phyloP scores from a whole-genome alignment of 495 filamentous ascomycete genomes.

The Hypoxylon subgilvum region DNA sequence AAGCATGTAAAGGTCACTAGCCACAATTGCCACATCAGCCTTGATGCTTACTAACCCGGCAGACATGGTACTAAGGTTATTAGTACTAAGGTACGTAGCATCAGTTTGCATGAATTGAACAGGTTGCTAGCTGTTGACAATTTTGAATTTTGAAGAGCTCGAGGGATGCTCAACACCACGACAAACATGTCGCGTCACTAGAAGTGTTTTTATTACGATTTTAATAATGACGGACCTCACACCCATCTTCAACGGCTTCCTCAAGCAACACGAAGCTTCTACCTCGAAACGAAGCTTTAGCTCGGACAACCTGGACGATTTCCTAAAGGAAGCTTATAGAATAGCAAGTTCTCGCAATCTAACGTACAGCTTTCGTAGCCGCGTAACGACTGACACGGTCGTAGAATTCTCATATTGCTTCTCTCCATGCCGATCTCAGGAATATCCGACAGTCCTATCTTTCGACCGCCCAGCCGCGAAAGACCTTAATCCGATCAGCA shows the following conservation, averaged over 20 bases:
- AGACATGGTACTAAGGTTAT: too few species aligned
- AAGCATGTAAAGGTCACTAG: too few species aligned
- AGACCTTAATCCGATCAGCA: constrained; percentile 48
- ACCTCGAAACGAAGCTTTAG: constrained; percentile 54
- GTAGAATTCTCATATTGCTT: constrained; percentile 84
- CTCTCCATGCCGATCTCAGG: constrained; percentile 76
- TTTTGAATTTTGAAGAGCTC: not conserved
- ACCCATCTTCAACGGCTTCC: constrained; percentile 69
- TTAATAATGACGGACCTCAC: constrained; percentile 72
- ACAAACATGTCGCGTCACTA: constrained; percentile 2
- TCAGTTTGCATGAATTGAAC: constrained; percentile 32
- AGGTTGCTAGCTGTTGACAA: constrained; percentile 26
- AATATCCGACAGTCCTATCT: constrained; percentile 90
- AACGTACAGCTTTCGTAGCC: constrained; percentile 5
- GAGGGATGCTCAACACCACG: constrained; percentile 4
- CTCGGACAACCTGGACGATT: constrained; percentile 71
- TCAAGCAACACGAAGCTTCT: constrained; percentile 62
- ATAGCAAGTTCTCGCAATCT: constrained; percentile 66
- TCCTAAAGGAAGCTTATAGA: constrained; percentile 92
- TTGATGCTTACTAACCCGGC: constrained; percentile 9
- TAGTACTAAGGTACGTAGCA: too few species aligned
- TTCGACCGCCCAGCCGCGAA: constrained; percentile 66
- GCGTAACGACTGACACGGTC: constrained; percentile 14
- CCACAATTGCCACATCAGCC: constrained; percentile 32
- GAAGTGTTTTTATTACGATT: not conserved